phyloP scores from a whole-genome alignment of 176 grass and related monocot genomes.

The Juncus inflexus region DNA sequence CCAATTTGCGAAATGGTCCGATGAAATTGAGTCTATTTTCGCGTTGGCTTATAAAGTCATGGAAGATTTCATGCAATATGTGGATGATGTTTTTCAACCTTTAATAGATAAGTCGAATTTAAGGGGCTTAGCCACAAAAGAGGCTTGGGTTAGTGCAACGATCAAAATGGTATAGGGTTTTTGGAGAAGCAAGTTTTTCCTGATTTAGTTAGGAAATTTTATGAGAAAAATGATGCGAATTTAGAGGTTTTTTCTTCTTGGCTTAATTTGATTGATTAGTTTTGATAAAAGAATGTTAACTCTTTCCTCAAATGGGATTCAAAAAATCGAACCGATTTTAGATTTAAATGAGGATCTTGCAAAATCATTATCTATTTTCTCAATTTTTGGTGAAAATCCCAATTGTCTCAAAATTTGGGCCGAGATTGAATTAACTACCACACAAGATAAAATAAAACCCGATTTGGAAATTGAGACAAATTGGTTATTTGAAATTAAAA shows the following conservation, averaged over 20 bases:
- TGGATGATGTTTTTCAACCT: slow-evolving; percentile 86
- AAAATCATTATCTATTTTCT: slow-evolving; percentile 66
- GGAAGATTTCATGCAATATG: slow-evolving; percentile 77
- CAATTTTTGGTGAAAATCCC: slow-evolving; percentile 66
- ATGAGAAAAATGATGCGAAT: slow-evolving; percentile 31
- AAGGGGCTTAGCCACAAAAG: slow-evolving; percentile 76
- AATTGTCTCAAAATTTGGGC: slow-evolving; percentile 91
- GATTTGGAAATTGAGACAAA: slow-evolving; percentile 48
- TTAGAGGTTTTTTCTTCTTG: slow-evolving; percentile 59
- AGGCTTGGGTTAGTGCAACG: slow-evolving; percentile 91
- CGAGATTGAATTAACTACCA: slow-evolving; percentile 56
- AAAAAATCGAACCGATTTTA: slow-evolving; percentile 43
- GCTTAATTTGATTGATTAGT: slow-evolving; percentile 77
- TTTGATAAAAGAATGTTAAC: slow-evolving; percentile 89
- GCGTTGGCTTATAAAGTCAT: slow-evolving; percentile 84
- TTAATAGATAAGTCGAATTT: slow-evolving; percentile 86
- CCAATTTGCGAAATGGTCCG: slow-evolving; percentile 86
- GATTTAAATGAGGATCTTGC: slow-evolving; percentile 42
- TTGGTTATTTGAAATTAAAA: slow-evolving; percentile 45
- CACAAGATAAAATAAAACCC: slow-evolving; percentile 57
- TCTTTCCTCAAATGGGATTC: slow-evolving; percentile 67
- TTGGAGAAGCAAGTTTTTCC: slow-evolving; percentile 72
- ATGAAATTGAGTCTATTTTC: slow-evolving; percentile 83
- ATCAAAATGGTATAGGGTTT: slow-evolving; percentile 69
- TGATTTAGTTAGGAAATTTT: slow-evolving; percentile 37